Base-by-base conservation (phyloP, 192 early-diverging fungal genomes). In the Backusella circina region DNA sequence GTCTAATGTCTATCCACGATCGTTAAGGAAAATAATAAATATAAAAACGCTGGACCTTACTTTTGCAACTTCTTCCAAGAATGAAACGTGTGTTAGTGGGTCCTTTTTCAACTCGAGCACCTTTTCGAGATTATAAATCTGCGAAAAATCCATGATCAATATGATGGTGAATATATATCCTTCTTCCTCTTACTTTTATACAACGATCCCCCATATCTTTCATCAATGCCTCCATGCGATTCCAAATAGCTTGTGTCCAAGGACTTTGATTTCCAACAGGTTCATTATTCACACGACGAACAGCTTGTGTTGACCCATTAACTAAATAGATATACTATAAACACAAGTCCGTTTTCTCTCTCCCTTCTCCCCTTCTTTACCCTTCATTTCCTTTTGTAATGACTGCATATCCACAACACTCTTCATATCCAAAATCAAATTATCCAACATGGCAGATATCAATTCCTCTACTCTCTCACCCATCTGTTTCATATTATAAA, bases 41-140 rank as follows among this genome's bases (percentile, higher is more conserved):
- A n/a, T n/a, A n/a, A n/a, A n/a, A n/a, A n/a, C n/a, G n/a, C n/a
- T n/a, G n/a, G n/a, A n/a, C n/a, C 72, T 57, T 71, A 85, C 84
- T 57, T 83, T 87, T 15, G 83, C 68, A 4, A 82, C 82, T 66
- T 87, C 83, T 16, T 89, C 88, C 18, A 87, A 54, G 65, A 84
- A 89, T 16, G 88, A 80, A 1, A 84, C 67, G 31, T 87, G 84
- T 7, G 83, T 84, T 30, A 84, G 75, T 1, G 82, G 76, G 71
- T 89, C 88, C 30, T 82, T 82, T 65, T 87, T 87, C 2, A 81
- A 66, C 30, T 85, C 80, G 12, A 89, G 74, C 0, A 86, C 88
- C 18, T 85, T 80, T 70, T 89, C 86, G 61, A 89, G 65, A 30
- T 76, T 73, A 67, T 86, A 86, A 28, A 88, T 84, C 87, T 88